A percentile compares a stretch with the other conserved stretches of the same genome.
These are phyloP conservation scores for Aspergillus egyptiacus DNA, from an alignment of 495 filamentous ascomycete species.

Conservation along the genomic window DNA sequence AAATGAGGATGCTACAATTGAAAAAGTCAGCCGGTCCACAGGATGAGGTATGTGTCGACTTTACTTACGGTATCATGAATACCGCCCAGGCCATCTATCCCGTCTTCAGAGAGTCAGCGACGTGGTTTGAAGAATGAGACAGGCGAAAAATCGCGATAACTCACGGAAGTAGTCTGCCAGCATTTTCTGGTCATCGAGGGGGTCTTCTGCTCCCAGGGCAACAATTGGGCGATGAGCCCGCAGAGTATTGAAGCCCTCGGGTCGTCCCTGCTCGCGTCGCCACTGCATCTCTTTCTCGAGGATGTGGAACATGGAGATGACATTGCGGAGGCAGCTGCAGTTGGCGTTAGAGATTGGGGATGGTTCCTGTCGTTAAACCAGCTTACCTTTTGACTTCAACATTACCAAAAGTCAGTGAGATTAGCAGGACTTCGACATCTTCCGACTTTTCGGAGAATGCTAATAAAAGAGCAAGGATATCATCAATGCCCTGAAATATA, in stretches of 20 bases:
- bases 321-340: slow-evolving; percentile 76
- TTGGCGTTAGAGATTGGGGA: not conserved
- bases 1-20: slow-evolving; percentile 72
- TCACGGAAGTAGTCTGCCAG: slow-evolving; percentile 89
- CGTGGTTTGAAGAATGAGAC: not conserved
- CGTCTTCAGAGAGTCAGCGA: slow-evolving; percentile 53
- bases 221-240: slow-evolving; percentile 67
- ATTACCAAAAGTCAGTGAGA: slow-evolving; percentile 92
- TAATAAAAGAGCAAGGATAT: slow-evolving; percentile 79
- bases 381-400: slow-evolving; percentile 68
- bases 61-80: slow-evolving; percentile 69
- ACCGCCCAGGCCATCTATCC: slow-evolving; percentile 83
- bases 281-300: slow-evolving; percentile 85
- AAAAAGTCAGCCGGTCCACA: slow-evolving; percentile 6
- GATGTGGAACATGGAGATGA: slow-evolving; percentile 85
- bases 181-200: slow-evolving; percentile 75
- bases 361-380: too few relatives aligned
- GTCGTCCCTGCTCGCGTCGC: slow-evolving; percentile 59
- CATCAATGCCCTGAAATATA: slow-evolving; percentile 71
- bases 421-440: slow-evolving; percentile 80
- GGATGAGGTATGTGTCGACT: not conserved
- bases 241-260: slow-evolving; percentile 64
- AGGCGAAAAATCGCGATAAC: slow-evolving; percentile 22
- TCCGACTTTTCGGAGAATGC: slow-evolving; percentile 77
- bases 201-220: slow-evolving; percentile 78